These are phyloP conservation scores for Melastoma malabathricum DNA, from an alignment of 345 rosid species.

Conservation along the genomic window DNA sequence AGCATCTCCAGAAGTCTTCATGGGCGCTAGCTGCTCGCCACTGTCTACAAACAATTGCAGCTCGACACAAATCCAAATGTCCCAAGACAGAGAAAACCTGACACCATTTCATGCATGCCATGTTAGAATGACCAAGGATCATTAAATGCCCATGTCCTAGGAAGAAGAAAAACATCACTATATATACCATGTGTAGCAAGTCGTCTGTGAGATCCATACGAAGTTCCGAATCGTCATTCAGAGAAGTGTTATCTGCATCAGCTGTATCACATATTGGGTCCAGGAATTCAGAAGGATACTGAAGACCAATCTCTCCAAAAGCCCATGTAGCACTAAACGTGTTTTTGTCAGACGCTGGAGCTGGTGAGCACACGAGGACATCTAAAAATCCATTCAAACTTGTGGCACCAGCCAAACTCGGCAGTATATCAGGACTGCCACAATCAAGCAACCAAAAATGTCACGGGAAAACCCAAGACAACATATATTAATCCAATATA, in stretches of 20 bases:
- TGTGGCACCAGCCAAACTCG: conserved; percentile 22
- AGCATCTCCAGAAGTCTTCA: conserved; percentile 93
- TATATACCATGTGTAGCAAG: conserved; percentile 69
- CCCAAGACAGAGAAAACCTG: conserved; percentile 95
- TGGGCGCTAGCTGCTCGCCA: conserved; percentile 91
- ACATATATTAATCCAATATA: too few species aligned
- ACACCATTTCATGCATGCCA: not conserved
- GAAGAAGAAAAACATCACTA: not conserved
- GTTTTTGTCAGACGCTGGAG: conserved; percentile 25
- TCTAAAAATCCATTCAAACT: conserved; percentile 8
- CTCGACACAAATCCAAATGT: conserved; percentile 58
- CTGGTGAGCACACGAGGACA: conserved; percentile 16
- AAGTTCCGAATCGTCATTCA: conserved; percentile 39
- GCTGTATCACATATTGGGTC: conserved; percentile 31
- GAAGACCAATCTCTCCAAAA: conserved; percentile 41
- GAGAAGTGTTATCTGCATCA: conserved; percentile 19
- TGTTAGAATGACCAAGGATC: not conserved
- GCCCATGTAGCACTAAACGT: conserved; percentile 42
- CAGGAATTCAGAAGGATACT: conserved; percentile 16
- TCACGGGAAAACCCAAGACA: too few species aligned
- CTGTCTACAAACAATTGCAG: conserved; percentile 89
- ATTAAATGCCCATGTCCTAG: not conserved
- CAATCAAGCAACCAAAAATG: too few species aligned
- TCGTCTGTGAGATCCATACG: conserved; percentile 94
- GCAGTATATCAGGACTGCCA: conserved; percentile 10